These are phyloP conservation scores for Alternaria ethzedia DNA, from an alignment of 2,329 filamentous ascomycete species.

Conservation along the genomic window DNA sequence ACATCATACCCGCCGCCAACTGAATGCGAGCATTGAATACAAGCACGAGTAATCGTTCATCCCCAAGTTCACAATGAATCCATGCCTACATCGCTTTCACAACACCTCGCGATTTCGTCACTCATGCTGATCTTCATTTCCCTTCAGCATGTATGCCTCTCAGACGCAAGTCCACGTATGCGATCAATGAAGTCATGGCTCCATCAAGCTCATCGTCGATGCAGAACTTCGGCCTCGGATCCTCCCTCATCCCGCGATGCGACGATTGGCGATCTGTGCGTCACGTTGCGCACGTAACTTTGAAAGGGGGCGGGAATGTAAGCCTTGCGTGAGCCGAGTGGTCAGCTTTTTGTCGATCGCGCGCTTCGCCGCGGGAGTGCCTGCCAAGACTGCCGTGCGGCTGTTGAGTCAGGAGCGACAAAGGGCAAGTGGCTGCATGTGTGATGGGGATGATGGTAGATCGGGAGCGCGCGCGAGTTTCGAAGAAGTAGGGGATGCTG, in stretches of 20 bases:
- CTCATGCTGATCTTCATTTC: neutral
- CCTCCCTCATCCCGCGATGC: neutral
- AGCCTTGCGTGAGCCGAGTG: slow-evolving; percentile 6
- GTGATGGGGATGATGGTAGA: neutral
- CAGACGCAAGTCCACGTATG: neutral
- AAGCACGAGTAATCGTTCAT: neutral
- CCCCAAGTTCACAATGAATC: neutral
- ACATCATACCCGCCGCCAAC: slow-evolving; percentile 1
- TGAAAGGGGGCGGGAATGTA: slow-evolving; percentile 10
- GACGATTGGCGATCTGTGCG: neutral
- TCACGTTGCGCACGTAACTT: neutral
- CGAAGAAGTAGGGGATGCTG: neutral
- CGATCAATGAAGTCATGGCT: neutral
- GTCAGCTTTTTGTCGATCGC: slow-evolving; percentile 3
- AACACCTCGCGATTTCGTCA: neutral
- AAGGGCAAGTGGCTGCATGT: neutral
- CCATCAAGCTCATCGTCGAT: neutral
- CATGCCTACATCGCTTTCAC: neutral
- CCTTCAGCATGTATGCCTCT: neutral
- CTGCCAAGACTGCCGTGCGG: slow-evolving; percentile 17
- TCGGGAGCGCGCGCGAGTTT: neutral
- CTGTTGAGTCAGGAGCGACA: neutral
- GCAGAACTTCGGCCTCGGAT: slow-evolving; percentile 1
- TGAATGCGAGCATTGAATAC: slow-evolving; percentile 5
- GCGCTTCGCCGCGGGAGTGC: slow-evolving; percentile 8